These are phyloP conservation scores for Lachnellula cervina DNA, from an alignment of 2,329 filamentous ascomycete species.

Conservation along the genomic window DNA sequence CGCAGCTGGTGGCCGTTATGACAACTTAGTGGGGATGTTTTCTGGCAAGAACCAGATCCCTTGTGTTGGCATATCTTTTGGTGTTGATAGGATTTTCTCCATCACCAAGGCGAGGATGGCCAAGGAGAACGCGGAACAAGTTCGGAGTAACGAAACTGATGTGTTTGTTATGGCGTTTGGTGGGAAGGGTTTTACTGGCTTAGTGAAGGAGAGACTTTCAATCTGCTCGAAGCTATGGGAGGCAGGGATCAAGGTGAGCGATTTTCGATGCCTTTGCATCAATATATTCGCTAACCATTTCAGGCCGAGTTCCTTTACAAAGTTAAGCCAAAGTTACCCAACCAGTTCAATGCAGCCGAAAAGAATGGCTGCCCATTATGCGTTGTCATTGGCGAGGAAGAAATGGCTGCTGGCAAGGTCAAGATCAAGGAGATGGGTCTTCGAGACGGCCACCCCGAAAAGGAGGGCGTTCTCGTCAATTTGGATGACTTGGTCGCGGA, in stretches of 20 bases:
- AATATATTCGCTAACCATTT: conserved; percentile 3
- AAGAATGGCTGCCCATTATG: conserved; percentile 74
- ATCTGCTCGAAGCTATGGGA: conserved; percentile 76
- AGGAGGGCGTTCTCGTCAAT: conserved; percentile 75
- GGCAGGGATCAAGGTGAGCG: conserved; percentile 70
- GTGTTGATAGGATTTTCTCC: conserved; percentile 91
- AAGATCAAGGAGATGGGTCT: conserved; percentile 84
- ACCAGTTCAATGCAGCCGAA: conserved; percentile 91
- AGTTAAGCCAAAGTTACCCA: conserved; percentile 79
- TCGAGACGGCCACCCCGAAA: conserved; percentile 78
- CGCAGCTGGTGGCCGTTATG: conserved; percentile 85
- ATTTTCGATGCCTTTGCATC: conserved; percentile 8
- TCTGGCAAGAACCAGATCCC: conserved; percentile 78
- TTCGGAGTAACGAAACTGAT: conserved; percentile 72
- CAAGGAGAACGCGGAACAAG: conserved; percentile 48
- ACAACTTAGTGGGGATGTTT: conserved; percentile 93
- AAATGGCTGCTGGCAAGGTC: conserved; percentile 76
- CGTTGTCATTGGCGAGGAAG: conserved; percentile 87
- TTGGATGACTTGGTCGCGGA: conserved; percentile 59
- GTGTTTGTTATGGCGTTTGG: conserved; percentile 95
- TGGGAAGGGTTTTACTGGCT: conserved; percentile 74
- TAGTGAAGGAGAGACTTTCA: conserved; percentile 78
- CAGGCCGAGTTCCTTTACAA: conserved; percentile 85
- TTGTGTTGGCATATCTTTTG: conserved; percentile 89
- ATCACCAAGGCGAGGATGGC: conserved; percentile 77